Evolutionary conservation across 1,139 yeast genomes (phyloP).

Genomic region (Arxiozyma telluris): DNA sequence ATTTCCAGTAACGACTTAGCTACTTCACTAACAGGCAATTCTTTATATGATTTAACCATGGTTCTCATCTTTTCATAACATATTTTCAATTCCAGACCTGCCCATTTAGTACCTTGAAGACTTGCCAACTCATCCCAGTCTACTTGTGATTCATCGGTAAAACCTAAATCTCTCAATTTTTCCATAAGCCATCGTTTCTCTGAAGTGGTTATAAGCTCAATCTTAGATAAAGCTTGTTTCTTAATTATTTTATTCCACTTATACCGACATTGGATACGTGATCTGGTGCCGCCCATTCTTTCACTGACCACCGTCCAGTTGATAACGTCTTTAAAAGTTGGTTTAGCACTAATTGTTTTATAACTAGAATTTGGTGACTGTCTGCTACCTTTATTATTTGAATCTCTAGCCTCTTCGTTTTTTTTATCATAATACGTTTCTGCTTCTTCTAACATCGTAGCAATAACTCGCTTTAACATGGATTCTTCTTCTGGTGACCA

Average conservation of each 20-base stretch:
- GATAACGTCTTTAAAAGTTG: constrained; percentile 35
- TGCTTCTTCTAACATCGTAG: constrained; percentile 31
- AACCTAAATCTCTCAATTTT: constrained; percentile 42
- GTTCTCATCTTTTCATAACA: constrained; percentile 41
- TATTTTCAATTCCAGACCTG: constrained; percentile 38
- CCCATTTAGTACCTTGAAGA: constrained; percentile 36
- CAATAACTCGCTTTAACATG: constrained; percentile 48
- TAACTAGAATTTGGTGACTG: constrained; percentile 16
- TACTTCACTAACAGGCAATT: constrained; percentile 35
- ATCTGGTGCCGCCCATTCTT: constrained; percentile 76
- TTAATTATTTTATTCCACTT: constrained; percentile 80
- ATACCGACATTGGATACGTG: constrained; percentile 88
- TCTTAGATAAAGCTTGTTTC: constrained; percentile 46
- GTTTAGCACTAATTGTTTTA: constrained; percentile 14
- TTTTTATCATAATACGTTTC: constrained; percentile 9
- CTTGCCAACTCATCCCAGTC: constrained; percentile 57
- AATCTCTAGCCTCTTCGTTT: constrained; percentile 10
- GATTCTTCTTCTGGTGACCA: constrained; percentile 75
- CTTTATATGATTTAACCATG: constrained; percentile 34
- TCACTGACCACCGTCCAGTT: constrained; percentile 93
- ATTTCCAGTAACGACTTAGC: constrained; percentile 26
- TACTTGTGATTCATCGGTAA: constrained; percentile 40
- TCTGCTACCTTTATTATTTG: constrained; percentile 18
- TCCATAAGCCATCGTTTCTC: constrained; percentile 53
- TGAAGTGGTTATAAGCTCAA: constrained; percentile 40